Conservation (phyloP, 2,329 filamentous ascomycete genomes). For the Aspergillus latus region DNA sequence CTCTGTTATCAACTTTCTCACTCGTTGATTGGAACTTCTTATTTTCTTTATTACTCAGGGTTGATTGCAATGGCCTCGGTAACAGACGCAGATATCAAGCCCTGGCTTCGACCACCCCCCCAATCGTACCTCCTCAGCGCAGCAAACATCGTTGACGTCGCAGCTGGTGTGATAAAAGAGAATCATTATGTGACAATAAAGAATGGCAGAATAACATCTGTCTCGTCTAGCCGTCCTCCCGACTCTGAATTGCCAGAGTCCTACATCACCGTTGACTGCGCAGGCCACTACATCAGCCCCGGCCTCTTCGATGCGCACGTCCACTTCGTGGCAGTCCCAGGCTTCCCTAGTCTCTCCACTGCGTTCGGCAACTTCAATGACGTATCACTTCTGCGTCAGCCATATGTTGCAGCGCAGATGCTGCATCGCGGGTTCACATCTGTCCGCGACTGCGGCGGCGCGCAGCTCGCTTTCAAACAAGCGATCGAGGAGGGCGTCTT, state of each 20-base stretch:
- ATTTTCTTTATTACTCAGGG: neutral
- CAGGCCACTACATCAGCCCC: constrained; percentile 25
- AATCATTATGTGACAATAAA: constrained; percentile 16
- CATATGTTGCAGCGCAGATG: constrained; percentile 43
- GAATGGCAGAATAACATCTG: constrained; percentile 21
- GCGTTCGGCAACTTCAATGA: constrained; percentile 25
- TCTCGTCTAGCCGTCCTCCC: neutral
- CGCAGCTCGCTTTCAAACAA: constrained; percentile 52
- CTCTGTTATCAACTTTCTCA: neutral
- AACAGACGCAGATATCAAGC: constrained; percentile 13
- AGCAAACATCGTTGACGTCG: constrained; percentile 26
- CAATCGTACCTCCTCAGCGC: constrained; percentile 21
- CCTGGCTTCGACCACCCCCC: constrained; percentile 23
- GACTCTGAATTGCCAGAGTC: neutral
- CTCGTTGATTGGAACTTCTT: neutral
- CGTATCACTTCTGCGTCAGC: constrained; percentile 23
- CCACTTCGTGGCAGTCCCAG: constrained; percentile 28
- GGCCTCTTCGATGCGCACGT: constrained; percentile 30
- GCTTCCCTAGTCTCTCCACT: constrained; percentile 23
- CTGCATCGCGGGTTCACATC: constrained; percentile 60
- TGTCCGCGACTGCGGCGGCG: constrained; percentile 60
- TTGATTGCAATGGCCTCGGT: neutral
- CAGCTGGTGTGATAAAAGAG: constrained; percentile 16
- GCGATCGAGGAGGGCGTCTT: constrained; percentile 58
- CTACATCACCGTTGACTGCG: constrained; percentile 17